These are phyloP conservation scores for Penicillium angulare DNA, from an alignment of 495 filamentous ascomycete species.

Conservation along the genomic window DNA sequence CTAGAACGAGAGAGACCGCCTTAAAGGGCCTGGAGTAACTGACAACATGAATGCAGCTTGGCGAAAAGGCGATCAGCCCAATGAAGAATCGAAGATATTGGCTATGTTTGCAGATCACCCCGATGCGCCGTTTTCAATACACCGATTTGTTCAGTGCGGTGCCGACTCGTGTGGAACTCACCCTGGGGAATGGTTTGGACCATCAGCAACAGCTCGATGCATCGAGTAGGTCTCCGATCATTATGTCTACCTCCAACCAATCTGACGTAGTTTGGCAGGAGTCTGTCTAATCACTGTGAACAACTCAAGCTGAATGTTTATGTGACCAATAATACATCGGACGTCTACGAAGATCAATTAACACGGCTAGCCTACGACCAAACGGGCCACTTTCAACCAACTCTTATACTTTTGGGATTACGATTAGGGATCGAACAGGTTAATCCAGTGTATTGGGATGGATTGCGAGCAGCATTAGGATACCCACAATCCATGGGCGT, in stretches of 20 bases:
- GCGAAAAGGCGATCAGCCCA: conserved; percentile 58
- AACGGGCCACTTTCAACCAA: conserved; percentile 68
- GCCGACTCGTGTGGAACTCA: conserved; percentile 87
- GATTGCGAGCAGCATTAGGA: conserved; percentile 74
- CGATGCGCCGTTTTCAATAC: conserved; percentile 88
- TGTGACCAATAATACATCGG: conserved; percentile 81
- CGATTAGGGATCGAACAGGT: conserved; percentile 91
- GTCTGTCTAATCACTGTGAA: conserved; percentile 61
- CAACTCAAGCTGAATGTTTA: conserved; percentile 71
- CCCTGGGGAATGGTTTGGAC: conserved; percentile 98
- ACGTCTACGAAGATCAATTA: conserved; percentile 90
- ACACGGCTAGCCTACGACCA: conserved; percentile 67
- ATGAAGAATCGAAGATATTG: conserved; percentile 71
- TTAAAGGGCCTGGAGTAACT: too few relatives aligned
- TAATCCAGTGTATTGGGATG: conserved; percentile 89
- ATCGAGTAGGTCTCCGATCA: conserved; percentile 69
- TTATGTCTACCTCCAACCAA: not conserved
- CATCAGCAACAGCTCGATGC: conserved; percentile 94
- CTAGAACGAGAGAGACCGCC: conserved; percentile 58
- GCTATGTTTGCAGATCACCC: conserved; percentile 86
- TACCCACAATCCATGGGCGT: conserved; percentile 92
- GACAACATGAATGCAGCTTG: conserved; percentile 61
- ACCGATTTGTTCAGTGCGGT: conserved; percentile 88
- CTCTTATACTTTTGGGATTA: conserved; percentile 82
- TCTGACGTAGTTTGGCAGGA: conserved; percentile 50